Conservation (phyloP, 2,329 filamentous ascomycete species). For the Sordariomycetes sp. region DNA sequence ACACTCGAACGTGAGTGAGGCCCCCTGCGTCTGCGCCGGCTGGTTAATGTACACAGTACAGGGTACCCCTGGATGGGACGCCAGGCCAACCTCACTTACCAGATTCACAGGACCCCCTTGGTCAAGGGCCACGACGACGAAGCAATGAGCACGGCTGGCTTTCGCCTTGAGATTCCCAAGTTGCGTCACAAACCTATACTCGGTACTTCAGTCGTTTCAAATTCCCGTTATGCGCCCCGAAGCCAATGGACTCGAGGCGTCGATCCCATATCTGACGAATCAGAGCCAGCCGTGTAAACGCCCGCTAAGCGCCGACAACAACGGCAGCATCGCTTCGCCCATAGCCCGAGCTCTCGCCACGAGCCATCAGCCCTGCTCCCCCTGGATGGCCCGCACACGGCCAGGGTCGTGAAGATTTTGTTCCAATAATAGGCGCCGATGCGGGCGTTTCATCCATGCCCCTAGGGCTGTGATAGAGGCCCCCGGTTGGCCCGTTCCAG, state of each 20-base stretch:
- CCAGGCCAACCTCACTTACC: not conserved
- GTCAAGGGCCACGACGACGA: not conserved
- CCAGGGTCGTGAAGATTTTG: not conserved
- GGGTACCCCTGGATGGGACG: too few species aligned
- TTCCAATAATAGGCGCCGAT: not conserved
- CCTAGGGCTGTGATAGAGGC: not conserved
- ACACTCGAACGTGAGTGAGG: not conserved
- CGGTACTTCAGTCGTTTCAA: not conserved
- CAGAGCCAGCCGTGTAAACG: not conserved
- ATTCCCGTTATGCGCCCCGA: not conserved
- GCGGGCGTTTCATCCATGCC: not conserved
- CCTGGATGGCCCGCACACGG: not conserved
- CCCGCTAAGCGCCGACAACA: slow-evolving; percentile 3
- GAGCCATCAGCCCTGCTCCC: not conserved
- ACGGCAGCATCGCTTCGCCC: not conserved
- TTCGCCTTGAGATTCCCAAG: too few species aligned
- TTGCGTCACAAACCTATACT: too few species aligned
- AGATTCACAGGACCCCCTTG: not conserved
- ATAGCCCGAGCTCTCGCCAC: not conserved
- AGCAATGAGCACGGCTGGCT: too few species aligned
- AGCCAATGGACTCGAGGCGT: not conserved
- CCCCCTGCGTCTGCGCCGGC: not conserved
- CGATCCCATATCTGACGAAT: not conserved
- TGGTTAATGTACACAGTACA: not conserved
- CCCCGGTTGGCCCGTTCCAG: not conserved